These are phyloP conservation scores for Daedaleopsis nitida DNA, from an alignment of 768 basidiomycete genomes.

Conservation along the genomic window DNA sequence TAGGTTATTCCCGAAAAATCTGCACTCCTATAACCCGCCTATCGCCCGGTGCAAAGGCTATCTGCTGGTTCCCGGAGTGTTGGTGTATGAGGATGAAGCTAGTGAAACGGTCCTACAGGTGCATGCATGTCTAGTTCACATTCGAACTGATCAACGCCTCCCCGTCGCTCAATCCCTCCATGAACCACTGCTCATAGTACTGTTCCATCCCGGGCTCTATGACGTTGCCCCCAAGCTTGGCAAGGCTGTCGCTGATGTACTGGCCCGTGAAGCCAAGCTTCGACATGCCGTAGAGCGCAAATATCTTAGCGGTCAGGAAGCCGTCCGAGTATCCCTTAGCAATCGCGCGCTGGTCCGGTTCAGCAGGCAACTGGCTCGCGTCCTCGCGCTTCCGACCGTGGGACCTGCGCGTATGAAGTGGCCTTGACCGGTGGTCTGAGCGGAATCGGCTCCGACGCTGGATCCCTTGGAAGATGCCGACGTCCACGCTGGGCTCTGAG, in stretches of 20 bases:
- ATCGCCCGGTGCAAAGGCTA: too few species aligned
- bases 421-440: not conserved
- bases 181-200: conserved; percentile 48
- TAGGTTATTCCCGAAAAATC: too few species aligned
- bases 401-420: not conserved
- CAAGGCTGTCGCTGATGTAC: conserved; percentile 52
- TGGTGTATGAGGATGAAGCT: not conserved
- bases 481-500: not conserved
- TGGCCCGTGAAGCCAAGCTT: conserved; percentile 64
- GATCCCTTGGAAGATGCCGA: conserved; percentile 4
- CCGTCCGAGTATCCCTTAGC: conserved; percentile 62
- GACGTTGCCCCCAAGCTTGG: conserved; percentile 37
- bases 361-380: conserved; percentile 3
- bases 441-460: not conserved
- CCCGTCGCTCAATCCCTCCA: conserved; percentile 49
- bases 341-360: conserved; percentile 27
- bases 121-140: not conserved
- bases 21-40: too few species aligned
- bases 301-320: conserved; percentile 53
- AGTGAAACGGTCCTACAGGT: not conserved
- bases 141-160: conserved; percentile 30
- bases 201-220: conserved; percentile 42
- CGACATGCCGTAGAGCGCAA: conserved; percentile 49
- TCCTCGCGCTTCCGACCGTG: not conserved
- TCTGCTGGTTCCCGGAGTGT: too few species aligned